These are phyloP conservation scores for Schizochytrium sp. DNA, from an alignment of 108 stramenopile species.

Conservation along the genomic window DNA sequence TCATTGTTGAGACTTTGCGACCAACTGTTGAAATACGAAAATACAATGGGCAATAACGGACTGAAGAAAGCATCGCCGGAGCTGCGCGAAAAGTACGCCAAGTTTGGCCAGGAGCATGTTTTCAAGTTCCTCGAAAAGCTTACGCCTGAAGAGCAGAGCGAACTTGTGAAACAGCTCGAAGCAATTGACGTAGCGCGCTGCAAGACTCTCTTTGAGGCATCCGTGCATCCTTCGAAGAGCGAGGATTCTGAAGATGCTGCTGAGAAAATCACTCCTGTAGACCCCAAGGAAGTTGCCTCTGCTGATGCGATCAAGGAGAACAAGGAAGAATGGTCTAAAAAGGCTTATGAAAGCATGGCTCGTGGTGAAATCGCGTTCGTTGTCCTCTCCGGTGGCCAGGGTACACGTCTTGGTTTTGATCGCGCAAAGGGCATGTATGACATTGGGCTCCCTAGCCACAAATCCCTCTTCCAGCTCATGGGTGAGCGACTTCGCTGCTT, in stretches of 20 bases:
- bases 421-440: constrained; percentile 97
- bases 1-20: no score
- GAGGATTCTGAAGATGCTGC: neutral
- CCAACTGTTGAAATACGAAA: no score
- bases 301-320: neutral
- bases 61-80: constrained; percentile 40
- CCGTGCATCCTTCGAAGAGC: neutral
- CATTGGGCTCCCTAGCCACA: constrained; percentile 86
- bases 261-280: constrained; percentile 11
- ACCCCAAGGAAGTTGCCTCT: constrained; percentile 12
- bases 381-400: constrained; percentile 93
- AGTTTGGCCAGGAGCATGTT: constrained; percentile 71
- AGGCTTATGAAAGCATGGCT: constrained; percentile 66
- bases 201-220: constrained; percentile 63
- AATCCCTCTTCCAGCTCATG: constrained; percentile 87
- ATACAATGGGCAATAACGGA: constrained; percentile 18
- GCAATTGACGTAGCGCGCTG: constrained; percentile 63
- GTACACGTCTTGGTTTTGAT: constrained; percentile 92
- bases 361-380: constrained; percentile 87
- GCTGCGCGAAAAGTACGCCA: constrained; percentile 64
- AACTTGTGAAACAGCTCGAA: constrained; percentile 68
- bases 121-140: constrained; percentile 70
- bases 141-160: neutral
- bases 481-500: constrained; percentile 85
- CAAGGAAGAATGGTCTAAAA: constrained; percentile 53